Percentiles rank a stretch among this genome's conserved stretches.
Conservation (phyloP, 495 filamentous ascomycete genomes). For the Podospora anserina region DNA sequence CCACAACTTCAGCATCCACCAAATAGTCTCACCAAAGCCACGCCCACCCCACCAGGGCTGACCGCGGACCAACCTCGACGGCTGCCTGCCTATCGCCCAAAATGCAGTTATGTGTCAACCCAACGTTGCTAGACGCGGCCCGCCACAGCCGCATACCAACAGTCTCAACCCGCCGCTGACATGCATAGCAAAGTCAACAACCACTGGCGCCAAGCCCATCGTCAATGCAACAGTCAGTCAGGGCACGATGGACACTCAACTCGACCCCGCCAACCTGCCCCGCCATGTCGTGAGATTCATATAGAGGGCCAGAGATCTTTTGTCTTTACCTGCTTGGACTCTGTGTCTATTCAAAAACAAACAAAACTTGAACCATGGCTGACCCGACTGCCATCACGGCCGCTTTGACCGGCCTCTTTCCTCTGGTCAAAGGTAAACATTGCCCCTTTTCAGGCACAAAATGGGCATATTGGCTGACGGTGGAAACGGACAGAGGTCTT, state of each 20-base stretch:
- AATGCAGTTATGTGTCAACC: neutral
- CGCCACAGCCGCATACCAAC: conserved; percentile 5
- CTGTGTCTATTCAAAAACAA: neutral
- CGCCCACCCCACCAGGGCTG: neutral
- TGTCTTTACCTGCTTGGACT: neutral
- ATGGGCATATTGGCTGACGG: neutral
- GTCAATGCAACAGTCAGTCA: conserved; percentile 6
- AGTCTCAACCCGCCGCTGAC: neutral
- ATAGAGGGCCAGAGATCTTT: neutral
- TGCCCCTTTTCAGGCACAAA: neutral
- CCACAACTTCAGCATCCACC: neutral
- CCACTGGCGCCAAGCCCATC: conserved; percentile 2
- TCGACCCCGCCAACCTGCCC: conserved; percentile 1
- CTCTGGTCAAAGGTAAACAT: conserved; percentile 8
- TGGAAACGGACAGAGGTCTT: conserved; percentile 3
- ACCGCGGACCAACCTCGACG: neutral
- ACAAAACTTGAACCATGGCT: neutral
- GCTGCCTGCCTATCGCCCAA: neutral
- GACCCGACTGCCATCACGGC: conserved; percentile 5
- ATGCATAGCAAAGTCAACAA: neutral
- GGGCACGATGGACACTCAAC: conserved; percentile 4
- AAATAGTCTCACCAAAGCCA: neutral
- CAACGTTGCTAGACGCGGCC: neutral
- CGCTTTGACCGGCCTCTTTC: conserved; percentile 5
- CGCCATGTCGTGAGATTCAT: neutral